A percentile compares a stretch with the other conserved stretches of the same genome.
These are phyloP conservation scores for Colletotrichum destructivum DNA, from an alignment of 2,329 filamentous ascomycete genomes.

Conservation along the genomic window DNA sequence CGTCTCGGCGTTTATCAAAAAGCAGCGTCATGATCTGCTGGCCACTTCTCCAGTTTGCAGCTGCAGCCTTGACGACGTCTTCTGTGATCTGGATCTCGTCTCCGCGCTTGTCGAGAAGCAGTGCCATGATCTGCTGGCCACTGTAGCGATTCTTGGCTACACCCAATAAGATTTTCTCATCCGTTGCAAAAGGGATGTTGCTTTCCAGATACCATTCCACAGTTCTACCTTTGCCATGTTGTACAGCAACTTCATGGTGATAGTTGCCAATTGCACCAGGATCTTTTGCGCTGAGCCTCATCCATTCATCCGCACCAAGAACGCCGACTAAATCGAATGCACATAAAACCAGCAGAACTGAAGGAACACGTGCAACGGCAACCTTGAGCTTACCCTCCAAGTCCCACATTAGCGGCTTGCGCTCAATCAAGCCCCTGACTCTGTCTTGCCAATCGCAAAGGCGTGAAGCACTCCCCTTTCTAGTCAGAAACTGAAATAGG, in stretches of 20 bases:
- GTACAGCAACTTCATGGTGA: neutral
- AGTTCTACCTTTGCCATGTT: no score
- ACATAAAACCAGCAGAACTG: neutral
- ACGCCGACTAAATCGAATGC: neutral
- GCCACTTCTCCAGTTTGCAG: no score
- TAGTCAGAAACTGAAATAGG: neutral
- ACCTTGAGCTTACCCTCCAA: neutral
- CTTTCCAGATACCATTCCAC: neutral
- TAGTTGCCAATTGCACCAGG: no score
- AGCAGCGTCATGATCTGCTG: no score
- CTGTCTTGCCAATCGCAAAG: neutral
- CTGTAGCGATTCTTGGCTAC: no score
- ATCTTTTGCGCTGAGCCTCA: neutral
- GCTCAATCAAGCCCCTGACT: neutral
- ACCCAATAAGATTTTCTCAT: no score
- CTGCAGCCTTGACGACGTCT: no score
- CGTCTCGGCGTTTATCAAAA: no score
- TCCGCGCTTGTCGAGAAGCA: no score
- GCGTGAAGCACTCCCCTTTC: neutral
- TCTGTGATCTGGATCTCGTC: no score
- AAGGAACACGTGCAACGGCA: neutral
- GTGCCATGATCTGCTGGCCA: no score
- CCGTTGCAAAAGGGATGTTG: neutral
- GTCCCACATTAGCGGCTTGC: rapidly evolving
- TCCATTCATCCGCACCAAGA: neutral